Base-by-base conservation (phyloP, 306 rosid species). In the Quercus dentata region DNA sequence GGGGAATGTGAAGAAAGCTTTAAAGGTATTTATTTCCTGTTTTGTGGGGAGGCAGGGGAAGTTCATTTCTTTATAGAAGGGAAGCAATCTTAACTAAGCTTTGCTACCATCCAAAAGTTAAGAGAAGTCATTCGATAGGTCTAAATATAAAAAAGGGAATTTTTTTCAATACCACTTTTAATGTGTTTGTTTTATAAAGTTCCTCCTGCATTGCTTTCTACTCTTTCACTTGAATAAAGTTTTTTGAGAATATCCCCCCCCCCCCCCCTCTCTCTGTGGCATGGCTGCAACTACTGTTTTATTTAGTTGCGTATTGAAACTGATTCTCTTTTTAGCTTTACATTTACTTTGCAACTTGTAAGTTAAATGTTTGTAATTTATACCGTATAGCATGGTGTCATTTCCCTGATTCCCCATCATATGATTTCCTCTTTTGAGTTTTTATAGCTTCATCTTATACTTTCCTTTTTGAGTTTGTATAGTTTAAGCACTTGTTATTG, bases 1-100 rank as follows among this genome's bases (percentile, higher is more conserved):
- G 84, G 91, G 95, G 76, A 91, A 87, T 87, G 97, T 94, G 78
- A 92, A 94, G 90, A 94, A 90, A 91, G 92, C 92, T 72, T 86
- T 92, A 69, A 92, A 94, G 94, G 97, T 92, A 81, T 77, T 19
- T 61, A 62, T 76, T 3, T 6, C 6, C 54, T 1, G 5, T 55
- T n/a, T 27, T 17, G 33, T 52, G 7, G 15, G 17, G 52, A 0
- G 15, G 5, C 11, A 41, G 51, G 15, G 30, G 28, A 69, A 15
- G 27, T 3, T 41, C 12, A 41, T 41, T 41, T 41, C 46, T 12
- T 19, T 64, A 6, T 5, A 18, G 20, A 38, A 41, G 5, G 69
- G 46, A 35, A 57, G 30, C 15, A 35, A 67, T 63, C 69, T 3
- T 56, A 13, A 58, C 6, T 12, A 44, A 58, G 6, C 13, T 4